Conservation (phyloP, 129 eudicot species). For the Helichrysum umbraculigerum region DNA sequence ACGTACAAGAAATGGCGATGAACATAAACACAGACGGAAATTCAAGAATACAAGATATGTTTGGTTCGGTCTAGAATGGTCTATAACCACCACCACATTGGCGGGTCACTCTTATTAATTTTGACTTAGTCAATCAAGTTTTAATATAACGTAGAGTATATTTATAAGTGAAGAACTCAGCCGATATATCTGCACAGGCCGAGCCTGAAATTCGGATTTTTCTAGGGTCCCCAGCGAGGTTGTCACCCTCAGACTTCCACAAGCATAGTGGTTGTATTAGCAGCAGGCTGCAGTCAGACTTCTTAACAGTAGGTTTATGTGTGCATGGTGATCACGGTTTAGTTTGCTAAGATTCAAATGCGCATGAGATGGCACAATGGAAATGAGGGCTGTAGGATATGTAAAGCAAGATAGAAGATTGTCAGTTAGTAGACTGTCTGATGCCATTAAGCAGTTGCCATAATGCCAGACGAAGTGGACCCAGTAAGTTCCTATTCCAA, state of each 20-base stretch:
- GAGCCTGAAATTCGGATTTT: neutral
- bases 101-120: neutral
- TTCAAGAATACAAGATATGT: neutral
- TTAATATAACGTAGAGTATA: neutral
- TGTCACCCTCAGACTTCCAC: neutral
- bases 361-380: conserved; percentile 11
- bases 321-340: neutral
- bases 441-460: conserved; percentile 3
- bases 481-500: neutral
- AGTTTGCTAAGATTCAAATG: conserved; percentile 7
- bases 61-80: neutral
- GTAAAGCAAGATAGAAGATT: neutral
- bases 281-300: neutral
- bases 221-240: neutral
- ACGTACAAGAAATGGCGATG: neutral
- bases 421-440: conserved; percentile 7
- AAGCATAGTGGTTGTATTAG: neutral
- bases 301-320: neutral
- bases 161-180: neutral
- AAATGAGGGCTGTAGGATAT: neutral
- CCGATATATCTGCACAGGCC: neutral
- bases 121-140: neutral
- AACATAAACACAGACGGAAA: neutral
- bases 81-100: neutral
- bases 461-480: neutral